Base-by-base conservation (phyloP, 2,329 filamentous ascomycete genomes). In the Dactylonectria estremocensis region DNA sequence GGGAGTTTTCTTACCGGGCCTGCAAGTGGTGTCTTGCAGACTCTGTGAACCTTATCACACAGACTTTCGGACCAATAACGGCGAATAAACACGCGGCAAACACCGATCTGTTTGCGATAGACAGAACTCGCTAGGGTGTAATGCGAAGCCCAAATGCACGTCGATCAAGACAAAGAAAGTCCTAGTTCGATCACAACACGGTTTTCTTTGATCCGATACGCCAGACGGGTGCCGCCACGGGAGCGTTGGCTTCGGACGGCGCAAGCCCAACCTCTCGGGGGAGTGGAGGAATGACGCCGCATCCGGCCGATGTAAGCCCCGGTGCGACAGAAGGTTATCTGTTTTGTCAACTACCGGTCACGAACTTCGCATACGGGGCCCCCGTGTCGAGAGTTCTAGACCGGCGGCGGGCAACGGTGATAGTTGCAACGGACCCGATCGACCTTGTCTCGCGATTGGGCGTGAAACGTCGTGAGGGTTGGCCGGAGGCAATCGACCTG, bases 111-210 rank as follows among this genome's bases (percentile, higher is more conserved):
- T 61, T 66, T 66, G 35, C 24, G 24, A 57, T 53, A 37, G 7
- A 53, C 37, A 31, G 22, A n/a, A 24, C 16, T 16, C 31, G 35
- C 24, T 33, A 58, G 55, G 46, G 28, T 33, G 37, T 20, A 22
- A 28, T 53, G 24, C 50, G 52, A 60, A 31, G 49, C n/a, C 46
- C 5, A 18, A 37, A 35, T 28, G 46, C 57, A 40, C 16, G 52
- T 61, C 46, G 35, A 61, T 50, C 52, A 66, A 61, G 37, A 61
- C 64, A 56, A 57, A n/a, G 40, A 56, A 57, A n/a, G 40, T 43
- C 40, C 40, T n/a, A 43, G 40, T 4, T 20, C 50, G 54, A 24
- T 46, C n/a, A 33, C 48, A 49, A 43, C 48, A 20, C 53, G 16
- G 31, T 45, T 50, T 50, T 20, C 31, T 20, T 48, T 16, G 18